phyloP scores from a whole-genome alignment of 805 yeast genomes.

The Wickerhamiella qilinensis region DNA sequence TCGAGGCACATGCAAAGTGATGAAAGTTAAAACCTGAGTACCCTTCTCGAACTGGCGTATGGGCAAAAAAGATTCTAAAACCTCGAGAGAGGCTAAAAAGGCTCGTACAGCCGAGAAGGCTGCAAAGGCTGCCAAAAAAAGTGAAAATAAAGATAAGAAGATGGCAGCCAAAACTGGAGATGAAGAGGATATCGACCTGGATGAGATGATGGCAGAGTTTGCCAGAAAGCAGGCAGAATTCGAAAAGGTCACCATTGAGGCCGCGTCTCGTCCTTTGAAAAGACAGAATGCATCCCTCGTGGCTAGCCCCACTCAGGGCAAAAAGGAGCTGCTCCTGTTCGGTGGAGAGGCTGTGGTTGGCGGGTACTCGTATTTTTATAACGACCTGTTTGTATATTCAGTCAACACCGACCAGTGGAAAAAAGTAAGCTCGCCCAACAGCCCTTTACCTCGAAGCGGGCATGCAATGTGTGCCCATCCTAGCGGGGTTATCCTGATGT shows the following conservation, averaged over 20 bases:
- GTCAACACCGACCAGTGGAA: conserved; percentile 75
- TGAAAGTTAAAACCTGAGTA: no score
- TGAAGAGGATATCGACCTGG: conserved; percentile 75
- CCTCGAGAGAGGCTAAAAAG: conserved; percentile 81
- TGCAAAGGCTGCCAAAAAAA: conserved; percentile 58
- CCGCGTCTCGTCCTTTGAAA: conserved; percentile 42
- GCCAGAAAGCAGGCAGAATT: conserved; percentile 69
- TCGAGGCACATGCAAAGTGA: no score
- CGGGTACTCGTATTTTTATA: conserved; percentile 51
- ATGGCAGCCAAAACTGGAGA: conserved; percentile 59
- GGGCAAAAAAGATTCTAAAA: conserved; percentile 76
- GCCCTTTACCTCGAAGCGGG: conserved; percentile 86
- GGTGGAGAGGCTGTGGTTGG: conserved; percentile 68
- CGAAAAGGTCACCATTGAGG: conserved; percentile 49
- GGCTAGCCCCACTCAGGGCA: conserved; percentile 58
- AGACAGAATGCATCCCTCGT: conserved; percentile 64
- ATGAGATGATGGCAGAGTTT: conserved; percentile 59
- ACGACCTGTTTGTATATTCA: conserved; percentile 60
- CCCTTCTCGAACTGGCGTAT: no score
- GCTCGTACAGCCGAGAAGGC: conserved; percentile 73
- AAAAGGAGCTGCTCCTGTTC: conserved; percentile 62
- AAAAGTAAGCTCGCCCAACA: conserved; percentile 56
- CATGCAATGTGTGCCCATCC: conserved; percentile 92
- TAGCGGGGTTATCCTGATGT: conserved; percentile 66
- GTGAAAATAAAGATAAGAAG: conserved; percentile 60